Evolutionary conservation across 2,329 filamentous ascomycete genomes (phyloP), one percentile per base, ranked within the genome.

Genomic region (Lachnellula occidentalis): DNA sequence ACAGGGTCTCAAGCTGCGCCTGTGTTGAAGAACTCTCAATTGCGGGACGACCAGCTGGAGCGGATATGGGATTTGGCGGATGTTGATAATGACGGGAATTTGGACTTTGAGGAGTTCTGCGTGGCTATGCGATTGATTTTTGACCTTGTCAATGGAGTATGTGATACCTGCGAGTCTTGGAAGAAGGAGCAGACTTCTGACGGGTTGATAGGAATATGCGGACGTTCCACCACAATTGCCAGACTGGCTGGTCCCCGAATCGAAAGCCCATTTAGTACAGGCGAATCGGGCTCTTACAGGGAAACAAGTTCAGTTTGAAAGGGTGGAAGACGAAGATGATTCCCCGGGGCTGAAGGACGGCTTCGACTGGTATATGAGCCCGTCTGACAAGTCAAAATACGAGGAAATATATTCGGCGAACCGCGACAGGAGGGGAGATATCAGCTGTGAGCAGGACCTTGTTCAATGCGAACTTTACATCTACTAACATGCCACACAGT

Each of bases 281-380:
- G 91, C 91, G 15, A 87, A 76, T 60, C 81, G 87, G 53, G 91
- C 91, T 45, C 77, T 99, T 59, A 87, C 86, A 14, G 88, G 87
- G 58, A 85, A 86, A 62, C 87, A 89, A 62, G 81, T 88, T 50
- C 84, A 88, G 64, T 96, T 97, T 70, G 92, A 96, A 72, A 81
- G 84, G 58, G 83, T 95, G 56, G 87, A 91, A 52, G 88, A 91
- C 64, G 88, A 95, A 57, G 83, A 86, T 61, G 92, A 96, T 64
- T 84, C 86, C 4, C 83, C 85, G 1, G 91, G 91, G 1, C 77
- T 99, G 59, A 95, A 95, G 71, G 91, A 96, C 72, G 92, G 92
- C 12, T 99, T 99, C 72, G 94, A 99, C 71, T 99, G 94, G 94
- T 99, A 99, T 76, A 99, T 99, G 90, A 91, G 85, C 57, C 94